Percentiles rank a stretch among this genome's conserved stretches.
Conservation (phyloP, 1,139 yeast genomes). For the Debaryomyces fabryi region DNA sequence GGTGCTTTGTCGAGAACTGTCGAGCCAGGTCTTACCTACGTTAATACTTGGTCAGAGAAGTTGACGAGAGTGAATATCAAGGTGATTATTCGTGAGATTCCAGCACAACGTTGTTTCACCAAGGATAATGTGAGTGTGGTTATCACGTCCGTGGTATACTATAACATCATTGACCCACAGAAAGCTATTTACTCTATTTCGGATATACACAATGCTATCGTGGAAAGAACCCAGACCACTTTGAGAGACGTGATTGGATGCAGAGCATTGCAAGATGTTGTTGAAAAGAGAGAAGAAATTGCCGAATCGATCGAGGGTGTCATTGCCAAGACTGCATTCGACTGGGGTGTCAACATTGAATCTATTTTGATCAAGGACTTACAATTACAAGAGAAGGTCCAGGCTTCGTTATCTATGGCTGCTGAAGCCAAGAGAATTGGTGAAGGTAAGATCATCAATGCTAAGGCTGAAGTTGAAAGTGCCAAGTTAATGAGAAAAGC, state of each 20-base stretch:
- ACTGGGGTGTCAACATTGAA: conserved; percentile 77
- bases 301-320: conserved; percentile 67
- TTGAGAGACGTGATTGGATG: conserved; percentile 75
- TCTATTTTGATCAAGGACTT: conserved; percentile 72
- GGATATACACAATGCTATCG: conserved; percentile 59
- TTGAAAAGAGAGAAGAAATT: conserved; percentile 74
- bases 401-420: conserved; percentile 68
- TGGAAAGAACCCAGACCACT: conserved; percentile 75
- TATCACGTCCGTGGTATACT: conserved; percentile 69
- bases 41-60: conserved; percentile 66
- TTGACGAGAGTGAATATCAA: conserved; percentile 56
- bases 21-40: conserved; percentile 70
- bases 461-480: conserved; percentile 75
- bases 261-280: conserved; percentile 68
- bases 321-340: conserved; percentile 63
- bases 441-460: conserved; percentile 76
- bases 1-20: conserved; percentile 69
- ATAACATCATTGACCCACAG: conserved; percentile 70
- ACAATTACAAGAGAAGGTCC: conserved; percentile 57
- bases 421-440: conserved; percentile 79
- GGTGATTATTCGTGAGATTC: conserved; percentile 65
- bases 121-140: conserved; percentile 67
- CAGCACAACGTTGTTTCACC: conserved; percentile 70
- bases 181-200: conserved; percentile 64
- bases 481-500: conserved; percentile 81